Base-by-base conservation (phyloP, 495 filamentous ascomycete species). In the Xylaria curta region DNA sequence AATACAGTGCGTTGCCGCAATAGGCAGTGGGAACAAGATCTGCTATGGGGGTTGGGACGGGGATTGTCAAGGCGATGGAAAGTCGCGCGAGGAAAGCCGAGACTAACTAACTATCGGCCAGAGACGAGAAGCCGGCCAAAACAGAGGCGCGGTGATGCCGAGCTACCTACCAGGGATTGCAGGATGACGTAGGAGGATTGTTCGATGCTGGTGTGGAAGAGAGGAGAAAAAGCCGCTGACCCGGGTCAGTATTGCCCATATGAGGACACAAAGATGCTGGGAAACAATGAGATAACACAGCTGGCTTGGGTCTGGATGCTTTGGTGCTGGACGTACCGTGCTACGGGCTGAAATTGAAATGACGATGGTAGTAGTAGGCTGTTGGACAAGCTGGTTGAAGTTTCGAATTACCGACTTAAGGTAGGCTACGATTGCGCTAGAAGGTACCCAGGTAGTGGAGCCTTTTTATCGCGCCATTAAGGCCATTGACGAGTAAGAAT, bases 11-110 rank as follows among this genome's bases (percentile, higher is more conserved):
- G 44, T 51, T 42, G 6, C 64, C 63, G 15, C 62, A 71, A 76
- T 76, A 73, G 72, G 75, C 21, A 69, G 69, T 36, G 69, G 46
- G 70, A 71, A 68, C 72, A 73, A 70, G 75, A 76, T 78, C 73
- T 72, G 72, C 69, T 68, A 70, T 70, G 73, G 68, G 75, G 72
- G 72, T 75, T 49, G 73, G 63, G 72, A 75, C 75, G 64, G 73
- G 62, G 70, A 58, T 72, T 51, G 47, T 33, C n/a, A 36, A 66
- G 66, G 44, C 69, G 47, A 40, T 56, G 44, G 46, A 74, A 68
- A 60, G 65, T 44, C 56, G 72, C 73, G 72, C 74, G 73, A 68
- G 54, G 63, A 72, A 66, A 31, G 62, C 69, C 69, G 69, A 71
- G 53, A 69, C 66, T 31, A 31, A 69, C 66, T 31, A 31, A 31